Base-by-base conservation (phyloP, 1,139 yeast species). In the Sugiyamaella japonica region DNA sequence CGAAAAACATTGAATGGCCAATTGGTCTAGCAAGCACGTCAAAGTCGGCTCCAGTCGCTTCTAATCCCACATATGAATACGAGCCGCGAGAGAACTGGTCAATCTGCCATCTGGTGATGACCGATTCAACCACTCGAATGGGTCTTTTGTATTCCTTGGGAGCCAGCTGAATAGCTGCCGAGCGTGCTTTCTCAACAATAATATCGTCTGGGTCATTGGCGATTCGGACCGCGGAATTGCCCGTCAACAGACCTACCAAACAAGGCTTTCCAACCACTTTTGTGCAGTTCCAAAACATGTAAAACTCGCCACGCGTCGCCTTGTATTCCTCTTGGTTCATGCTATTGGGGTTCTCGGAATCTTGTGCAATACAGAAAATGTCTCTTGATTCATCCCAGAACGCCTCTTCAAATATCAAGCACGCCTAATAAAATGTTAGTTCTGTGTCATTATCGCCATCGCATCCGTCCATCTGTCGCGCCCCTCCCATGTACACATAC, bases 91-190 rank as follows among this genome's bases (percentile, higher is more conserved):
- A 57, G 56, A 68, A 72, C 1, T 74, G 74, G 55, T 75, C 78
- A 20, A 69, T 65, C 52, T 74, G 76, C 78, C 78, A 75, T 32
- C 76, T 60, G 0, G 78, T 74, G n/a, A 75, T 75, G 9, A 74
- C 63, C 9, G 70, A 62, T 58, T 75, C 78, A 1, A 65, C 66
- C n/a, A 74, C 66, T 25, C 59, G 61, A 7, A 69, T 62, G 1
- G 58, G 47, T 32, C 54, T 57, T 13, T 51, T 54, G 31, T 58
- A 57, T 8, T 15, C 46, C 10, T 49, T 39, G 1, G 69, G 65
- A 58, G 67, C 70, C 8, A 72, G 61, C 16, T 61, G 58, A 23
- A 63, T 62, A 25, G 75, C 62, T n/a, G 66, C 65, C 8, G 58
- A 61, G 2, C 65, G 64, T 1, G 76, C 76, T n/a, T 65, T 66